Evolutionary conservation across 2,329 filamentous ascomycete species (phyloP).

Genomic region (Chaetomium globosum): DNA sequence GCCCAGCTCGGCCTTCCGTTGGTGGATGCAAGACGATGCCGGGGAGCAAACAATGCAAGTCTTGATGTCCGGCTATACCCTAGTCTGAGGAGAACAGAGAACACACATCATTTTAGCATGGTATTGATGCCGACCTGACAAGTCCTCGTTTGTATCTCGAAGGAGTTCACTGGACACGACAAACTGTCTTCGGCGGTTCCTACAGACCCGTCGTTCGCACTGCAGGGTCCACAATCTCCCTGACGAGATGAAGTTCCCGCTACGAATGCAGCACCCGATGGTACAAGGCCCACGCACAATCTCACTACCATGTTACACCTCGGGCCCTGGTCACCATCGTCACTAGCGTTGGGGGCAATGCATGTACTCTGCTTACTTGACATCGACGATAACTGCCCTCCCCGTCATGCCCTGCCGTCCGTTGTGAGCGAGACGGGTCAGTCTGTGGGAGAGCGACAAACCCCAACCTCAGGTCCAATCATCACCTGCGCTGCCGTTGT

Average conservation of each 20-base stretch:
- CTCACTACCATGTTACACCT: slow-evolving; percentile 17
- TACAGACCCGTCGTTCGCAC: not conserved
- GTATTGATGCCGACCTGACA: not conserved
- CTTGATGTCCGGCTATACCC: not conserved
- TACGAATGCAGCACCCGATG: slow-evolving; percentile 23
- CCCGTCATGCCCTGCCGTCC: not conserved
- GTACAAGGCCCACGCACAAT: slow-evolving; percentile 10
- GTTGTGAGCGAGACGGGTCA: not conserved
- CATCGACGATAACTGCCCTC: not conserved
- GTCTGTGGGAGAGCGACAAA: not conserved
- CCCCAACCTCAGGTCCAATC: not conserved
- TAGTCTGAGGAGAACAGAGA: not conserved
- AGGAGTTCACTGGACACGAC: not conserved
- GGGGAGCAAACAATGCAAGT: slow-evolving; percentile 7
- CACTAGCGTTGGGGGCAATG: not conserved
- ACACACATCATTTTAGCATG: not conserved
- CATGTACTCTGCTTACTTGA: not conserved
- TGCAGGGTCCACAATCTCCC: slow-evolving; percentile 5
- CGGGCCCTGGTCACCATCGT: not conserved
- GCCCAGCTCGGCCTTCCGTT: not conserved
- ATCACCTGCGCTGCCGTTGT: not conserved
- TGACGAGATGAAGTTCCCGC: slow-evolving; percentile 7
- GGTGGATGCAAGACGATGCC: not conserved
- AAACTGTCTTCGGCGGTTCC: not conserved
- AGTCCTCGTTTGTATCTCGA: not conserved